A percentile compares a stretch with the other conserved stretches of the same genome.
phyloP scores from a whole-genome alignment of 2,329 filamentous ascomycete genomes.

The Stemphylium vesicarium region DNA sequence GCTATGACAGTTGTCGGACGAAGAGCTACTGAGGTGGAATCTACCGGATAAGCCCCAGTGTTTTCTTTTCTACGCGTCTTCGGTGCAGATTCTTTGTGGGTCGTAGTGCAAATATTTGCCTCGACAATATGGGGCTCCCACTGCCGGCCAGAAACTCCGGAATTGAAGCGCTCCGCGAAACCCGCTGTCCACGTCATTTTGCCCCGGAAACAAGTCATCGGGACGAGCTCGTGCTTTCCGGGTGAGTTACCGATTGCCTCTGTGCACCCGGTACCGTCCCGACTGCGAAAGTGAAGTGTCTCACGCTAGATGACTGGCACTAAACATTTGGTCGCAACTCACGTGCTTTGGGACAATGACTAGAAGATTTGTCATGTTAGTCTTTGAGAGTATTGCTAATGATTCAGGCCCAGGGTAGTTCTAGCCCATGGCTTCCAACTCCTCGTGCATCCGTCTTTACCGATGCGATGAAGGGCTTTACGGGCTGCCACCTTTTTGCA shows the following conservation, averaged over 20 bases:
- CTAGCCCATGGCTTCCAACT: too few relatives aligned
- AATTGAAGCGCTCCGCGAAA: not conserved
- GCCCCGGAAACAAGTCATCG: not conserved
- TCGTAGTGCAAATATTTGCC: not conserved
- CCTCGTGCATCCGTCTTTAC: too few relatives aligned
- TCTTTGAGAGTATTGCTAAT: too few relatives aligned
- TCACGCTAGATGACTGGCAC: not conserved
- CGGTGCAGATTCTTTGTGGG: slow-evolving; percentile 9
- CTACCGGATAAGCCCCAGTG: not conserved
- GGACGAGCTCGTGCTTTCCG: not conserved
- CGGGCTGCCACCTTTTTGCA: too few relatives aligned
- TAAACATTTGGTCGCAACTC: not conserved
- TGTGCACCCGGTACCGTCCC: not conserved
- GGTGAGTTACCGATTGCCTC: not conserved
- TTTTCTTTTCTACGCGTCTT: slow-evolving; percentile 10
- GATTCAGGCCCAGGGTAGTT: too few relatives aligned
- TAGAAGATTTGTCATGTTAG: too few relatives aligned
- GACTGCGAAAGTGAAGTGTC: not conserved
- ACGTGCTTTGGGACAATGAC: not conserved
- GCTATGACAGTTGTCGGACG: not conserved
- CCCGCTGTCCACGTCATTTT: not conserved
- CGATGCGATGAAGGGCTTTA: too few relatives aligned
- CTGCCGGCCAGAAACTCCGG: not conserved
- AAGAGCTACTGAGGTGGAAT: not conserved
- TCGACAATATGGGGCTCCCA: slow-evolving; percentile 1